These are phyloP conservation scores for Lactarius sp. DNA, from an alignment of 768 basidiomycete species.

Conservation along the genomic window DNA sequence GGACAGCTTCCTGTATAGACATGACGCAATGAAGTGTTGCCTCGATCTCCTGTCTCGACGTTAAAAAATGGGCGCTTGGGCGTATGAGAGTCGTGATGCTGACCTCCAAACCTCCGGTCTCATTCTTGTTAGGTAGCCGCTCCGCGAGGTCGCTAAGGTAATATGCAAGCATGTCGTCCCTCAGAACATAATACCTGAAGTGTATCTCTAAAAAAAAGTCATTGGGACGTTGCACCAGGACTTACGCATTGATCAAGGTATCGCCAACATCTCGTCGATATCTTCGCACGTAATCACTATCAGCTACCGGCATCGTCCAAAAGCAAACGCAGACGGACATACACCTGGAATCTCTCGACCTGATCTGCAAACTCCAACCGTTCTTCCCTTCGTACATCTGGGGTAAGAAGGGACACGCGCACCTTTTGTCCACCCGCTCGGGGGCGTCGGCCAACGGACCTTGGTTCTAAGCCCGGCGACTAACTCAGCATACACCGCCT, in stretches of 20 bases:
- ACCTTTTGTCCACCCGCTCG: constrained; percentile 66
- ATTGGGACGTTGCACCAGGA: constrained; percentile 13
- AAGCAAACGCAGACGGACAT: constrained; percentile 30
- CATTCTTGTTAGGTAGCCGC: constrained; percentile 43
- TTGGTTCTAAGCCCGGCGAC: constrained; percentile 69
- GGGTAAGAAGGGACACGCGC: constrained; percentile 23
- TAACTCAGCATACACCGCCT: constrained; percentile 74
- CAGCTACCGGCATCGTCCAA: background rate
- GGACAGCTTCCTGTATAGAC: constrained; percentile 84
- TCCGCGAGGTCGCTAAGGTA: constrained; percentile 59
- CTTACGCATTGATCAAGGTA: constrained; percentile 83
- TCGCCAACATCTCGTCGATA: constrained; percentile 86
- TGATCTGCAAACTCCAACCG: constrained; percentile 49
- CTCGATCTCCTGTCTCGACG: constrained; percentile 63
- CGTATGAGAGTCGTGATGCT: constrained; percentile 14
- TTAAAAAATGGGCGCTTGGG: constrained; percentile 3
- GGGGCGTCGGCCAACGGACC: constrained; percentile 60
- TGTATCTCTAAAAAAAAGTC: background rate
- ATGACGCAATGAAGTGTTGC: constrained; percentile 81
- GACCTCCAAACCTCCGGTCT: constrained; percentile 71
- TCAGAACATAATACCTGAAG: constrained; percentile 75
- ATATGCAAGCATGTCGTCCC: constrained; percentile 74
- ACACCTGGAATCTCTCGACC: constrained; percentile 75
- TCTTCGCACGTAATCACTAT: constrained; percentile 33
- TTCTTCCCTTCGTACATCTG: constrained; percentile 1